Conservation (phyloP, 345 rosid species). For the Salix viminalis region DNA sequence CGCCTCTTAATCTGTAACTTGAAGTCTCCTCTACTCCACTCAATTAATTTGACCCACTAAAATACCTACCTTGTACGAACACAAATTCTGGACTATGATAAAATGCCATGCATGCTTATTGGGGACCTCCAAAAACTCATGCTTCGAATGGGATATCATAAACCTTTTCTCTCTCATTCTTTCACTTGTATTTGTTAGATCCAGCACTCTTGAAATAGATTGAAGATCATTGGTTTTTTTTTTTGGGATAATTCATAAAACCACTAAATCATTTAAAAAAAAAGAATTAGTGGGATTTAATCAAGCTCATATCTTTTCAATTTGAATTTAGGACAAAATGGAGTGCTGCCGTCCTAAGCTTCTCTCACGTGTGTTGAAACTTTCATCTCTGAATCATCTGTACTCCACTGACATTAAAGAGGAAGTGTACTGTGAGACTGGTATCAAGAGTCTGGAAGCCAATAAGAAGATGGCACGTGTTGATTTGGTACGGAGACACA, state of each 20-base stretch:
- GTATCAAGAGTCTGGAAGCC: not conserved
- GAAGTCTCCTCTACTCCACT: not conserved
- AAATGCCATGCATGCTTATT: not conserved
- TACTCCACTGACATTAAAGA: not conserved
- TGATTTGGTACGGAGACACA: not conserved
- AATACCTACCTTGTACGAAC: not conserved
- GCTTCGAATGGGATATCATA: not conserved
- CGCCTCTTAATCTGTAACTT: not conserved
- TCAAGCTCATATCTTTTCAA: too few relatives aligned
- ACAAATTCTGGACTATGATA: not conserved
- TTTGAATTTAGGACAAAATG: not conserved
- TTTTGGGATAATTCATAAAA: too few relatives aligned
- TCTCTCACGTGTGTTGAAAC: not conserved
- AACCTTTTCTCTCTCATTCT: not conserved
- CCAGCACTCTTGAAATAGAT: too few relatives aligned
- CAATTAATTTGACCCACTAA: not conserved
- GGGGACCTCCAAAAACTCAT: not conserved
- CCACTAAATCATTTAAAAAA: too few relatives aligned
- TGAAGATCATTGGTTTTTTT: too few relatives aligned
- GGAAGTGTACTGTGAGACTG: too few relatives aligned
- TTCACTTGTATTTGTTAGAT: not conserved
- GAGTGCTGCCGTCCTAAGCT: not conserved
- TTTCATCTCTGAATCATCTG: not conserved
- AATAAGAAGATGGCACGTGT: not conserved
- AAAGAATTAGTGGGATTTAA: too few relatives aligned